These are phyloP conservation scores for Colletotrichum sp. DNA, from an alignment of 2,329 filamentous ascomycete species.

Conservation along the genomic window DNA sequence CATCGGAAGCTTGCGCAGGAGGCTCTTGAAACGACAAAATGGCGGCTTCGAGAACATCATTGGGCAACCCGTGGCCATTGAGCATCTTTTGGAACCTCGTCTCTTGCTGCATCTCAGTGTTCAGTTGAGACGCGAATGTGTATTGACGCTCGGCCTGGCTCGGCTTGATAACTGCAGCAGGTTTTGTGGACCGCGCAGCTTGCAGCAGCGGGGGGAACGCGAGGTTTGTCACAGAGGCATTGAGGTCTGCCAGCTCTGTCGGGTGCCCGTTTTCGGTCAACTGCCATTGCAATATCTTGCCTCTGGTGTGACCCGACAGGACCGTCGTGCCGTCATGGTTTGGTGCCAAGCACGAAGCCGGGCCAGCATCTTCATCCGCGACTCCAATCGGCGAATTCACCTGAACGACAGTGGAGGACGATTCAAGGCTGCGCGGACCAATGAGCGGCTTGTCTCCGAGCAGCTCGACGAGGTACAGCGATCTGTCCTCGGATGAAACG, in stretches of 20 bases:
- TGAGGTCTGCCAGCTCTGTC: conserved; percentile 72
- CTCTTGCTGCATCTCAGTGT: conserved; percentile 41
- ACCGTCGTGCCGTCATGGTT: conserved; percentile 84
- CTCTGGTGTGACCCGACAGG: conserved; percentile 80
- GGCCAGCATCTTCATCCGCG: conserved; percentile 68
- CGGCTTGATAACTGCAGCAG: conserved; percentile 78
- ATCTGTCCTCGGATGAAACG: conserved; percentile 80
- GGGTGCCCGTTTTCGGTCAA: conserved; percentile 72
- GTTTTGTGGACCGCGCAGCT: conserved; percentile 53
- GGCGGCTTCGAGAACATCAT: conserved; percentile 53
- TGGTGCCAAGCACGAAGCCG: conserved; percentile 70
- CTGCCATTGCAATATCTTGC: conserved; percentile 83
- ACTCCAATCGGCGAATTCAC: conserved; percentile 59
- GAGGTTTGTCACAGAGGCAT: conserved; percentile 83
- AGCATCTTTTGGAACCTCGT: conserved; percentile 52
- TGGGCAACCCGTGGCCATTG: conserved; percentile 50
- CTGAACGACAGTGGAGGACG: conserved; percentile 63
- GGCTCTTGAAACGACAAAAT: conserved; percentile 45
- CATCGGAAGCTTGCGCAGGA: conserved; percentile 35
- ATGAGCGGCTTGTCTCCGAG: conserved; percentile 62
- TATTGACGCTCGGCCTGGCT: conserved; percentile 70
- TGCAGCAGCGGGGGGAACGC: conserved; percentile 69
- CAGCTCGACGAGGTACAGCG: conserved; percentile 80
- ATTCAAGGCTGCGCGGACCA: conserved; percentile 53
- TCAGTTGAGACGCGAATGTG: conserved; percentile 69